Evolutionary conservation across 2,329 filamentous ascomycete species (phyloP), one percentile per base, ranked within the genome.

Genomic region (Sphaceloma murrayae): DNA sequence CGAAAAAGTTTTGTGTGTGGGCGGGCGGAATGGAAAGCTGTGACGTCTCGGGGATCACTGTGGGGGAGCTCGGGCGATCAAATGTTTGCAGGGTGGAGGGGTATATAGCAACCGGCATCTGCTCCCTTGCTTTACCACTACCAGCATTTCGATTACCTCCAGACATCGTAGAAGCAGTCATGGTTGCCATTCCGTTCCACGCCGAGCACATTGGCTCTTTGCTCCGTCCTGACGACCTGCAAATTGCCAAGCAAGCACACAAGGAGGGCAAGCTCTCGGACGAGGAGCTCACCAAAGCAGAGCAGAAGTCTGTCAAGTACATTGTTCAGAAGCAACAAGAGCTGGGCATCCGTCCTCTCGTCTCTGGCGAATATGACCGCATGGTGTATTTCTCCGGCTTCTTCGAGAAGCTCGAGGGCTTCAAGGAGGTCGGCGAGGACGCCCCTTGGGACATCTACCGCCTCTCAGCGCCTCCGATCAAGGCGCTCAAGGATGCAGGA

Each of bases 201-300:
- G 79, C 80, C 48, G 82, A 85, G 64, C 82, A 85, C 53, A 73
- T 84, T 51, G 82, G 82, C 43, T 85, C 80, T 11, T 68, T 85
- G 36, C 74, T 85, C 47, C 77, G 81, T 22, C 80, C 81, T 1
- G 61, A 75, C 43, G 63, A 72, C 42, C 71, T 85, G 18, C 67
- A 82, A 10, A 67, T 75, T 34, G 73, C 74, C 36, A 70, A 81
- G 61, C 65, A 70, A 51, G 59, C 72, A 57, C 61, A 70, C 48
- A 68, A 79, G 51, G 72, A 75, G 45, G 74, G 75, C 47, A 65
- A 73, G 52, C 58, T 71, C 31, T 63, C 68, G 5, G 57, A 67
- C 39, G 66, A 73, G n/a, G 71, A 79, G 48, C 70, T 87, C 7
- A 65, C 65, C 2, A 67, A 68, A 1, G 62, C 80, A 17, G 82